Evolutionary conservation across 2,329 filamentous ascomycete species (phyloP), one percentile per base, ranked within the genome.

Genomic region (Ceratocystis ficicola): DNA sequence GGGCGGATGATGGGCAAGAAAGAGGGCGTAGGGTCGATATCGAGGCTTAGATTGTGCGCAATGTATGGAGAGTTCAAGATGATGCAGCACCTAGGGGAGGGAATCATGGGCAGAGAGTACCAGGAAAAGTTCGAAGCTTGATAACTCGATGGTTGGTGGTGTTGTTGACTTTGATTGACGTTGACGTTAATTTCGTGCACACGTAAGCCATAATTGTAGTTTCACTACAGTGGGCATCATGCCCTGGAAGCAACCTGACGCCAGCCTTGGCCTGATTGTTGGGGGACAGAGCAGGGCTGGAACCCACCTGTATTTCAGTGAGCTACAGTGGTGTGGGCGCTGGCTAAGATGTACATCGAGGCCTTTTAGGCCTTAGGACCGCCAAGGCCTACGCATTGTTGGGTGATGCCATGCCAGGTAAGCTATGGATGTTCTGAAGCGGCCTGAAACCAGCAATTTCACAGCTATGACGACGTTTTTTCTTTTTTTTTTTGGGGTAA

Each of bases 151-250:
- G 48, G 15, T 52, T 28, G n/a, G 22, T 59, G 55, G 48, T 52
- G 48, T n/a, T 25, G 55, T 59, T 59, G 55, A 28, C 48, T 15
- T 52, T 59, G 15, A 30, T 59, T 59, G 28, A 59, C 55, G 10
- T 59, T 8, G 55, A 30, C 12, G 52, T 59, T 59, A 36, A 59
- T 59, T 60, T 68, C 63, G 30, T 68, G 66, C 66, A 68, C 66
- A 68, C 66, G 66, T 68, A 68, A 66, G 64, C 66, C 63, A 68
- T 61, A 68, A 65, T 46, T 64, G 44, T 50, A 52, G 62, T 52
- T 55, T 20, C 55, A 20, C 25, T 59, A 59, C 55, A 59, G 55
- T 36, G 55, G 28, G 12, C n/a, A 30, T 36, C 3, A 59, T 30
- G 55, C 55, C 55, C 30, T 59, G 55, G 55, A 30, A 36, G 28